Evolutionary conservation across 768 basidiomycete genomes (phyloP), one percentile per base, ranked within the genome.

Genomic region (Dentipellis sp.): DNA sequence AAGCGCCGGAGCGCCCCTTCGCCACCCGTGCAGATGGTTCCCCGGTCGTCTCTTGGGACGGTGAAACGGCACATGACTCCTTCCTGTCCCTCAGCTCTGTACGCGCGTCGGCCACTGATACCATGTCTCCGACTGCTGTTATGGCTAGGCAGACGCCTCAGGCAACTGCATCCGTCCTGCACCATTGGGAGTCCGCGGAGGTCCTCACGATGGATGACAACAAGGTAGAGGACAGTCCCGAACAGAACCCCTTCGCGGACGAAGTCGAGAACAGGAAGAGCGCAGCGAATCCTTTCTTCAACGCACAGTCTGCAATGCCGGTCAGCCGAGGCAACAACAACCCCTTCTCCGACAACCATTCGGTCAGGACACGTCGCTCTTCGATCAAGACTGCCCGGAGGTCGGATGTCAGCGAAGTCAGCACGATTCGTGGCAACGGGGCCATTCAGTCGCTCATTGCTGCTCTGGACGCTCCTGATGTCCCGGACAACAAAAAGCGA

Each of bases 151-250:
- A 62, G 56, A 60, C 61, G 9, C 61, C 61, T 21, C 51, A 10
- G 17, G 40, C 61, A 10, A 60, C 50, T 12, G 40, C 55, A 19
- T 62, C 59, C 10, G 52, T 11, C 11, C 42, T 34, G 19, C 61
- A 62, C 51, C 56, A 39, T 5, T 62, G 61, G 61, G 59, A 62
- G 52, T 60, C 61, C 40, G 61, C 61, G 10, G 61, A 62, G 21
- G 59, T 62, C 7, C 35, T 60, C 16, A 61, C 60, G 1, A 58
- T 62, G 59, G 54, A 51, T 47, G 37, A 39, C 9, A 12, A 34
- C 10, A 35, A 17, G 19, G 14, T 8, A 8, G 42, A 45, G n/a
- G 19, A 45, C n/a, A 45, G 10, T 29, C 47, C 21, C 17, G 52
- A 3, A 35, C 53, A 1, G 2, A 53, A 58, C 34, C 59, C 61